phyloP scores from a whole-genome alignment of 345 rosid genomes.

The Eucalyptus sp. region DNA sequence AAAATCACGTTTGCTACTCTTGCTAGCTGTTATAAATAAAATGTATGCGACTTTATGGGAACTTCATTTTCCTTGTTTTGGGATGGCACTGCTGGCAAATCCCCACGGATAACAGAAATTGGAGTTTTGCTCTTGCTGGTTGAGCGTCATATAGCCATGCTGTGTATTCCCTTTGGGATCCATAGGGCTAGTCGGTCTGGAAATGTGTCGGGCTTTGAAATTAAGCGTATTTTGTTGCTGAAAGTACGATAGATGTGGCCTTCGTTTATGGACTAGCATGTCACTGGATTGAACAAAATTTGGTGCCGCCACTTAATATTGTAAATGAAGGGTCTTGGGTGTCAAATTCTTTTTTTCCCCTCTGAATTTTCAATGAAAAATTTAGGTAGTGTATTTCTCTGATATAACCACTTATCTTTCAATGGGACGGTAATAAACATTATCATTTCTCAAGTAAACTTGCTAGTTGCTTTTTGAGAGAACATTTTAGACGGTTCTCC shows the following conservation, averaged over 20 bases:
- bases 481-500: neutral
- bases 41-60: neutral
- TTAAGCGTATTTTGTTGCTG: neutral
- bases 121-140: neutral
- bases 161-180: neutral
- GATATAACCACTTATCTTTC: neutral
- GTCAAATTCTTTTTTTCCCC: neutral
- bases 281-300: neutral
- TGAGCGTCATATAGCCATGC: neutral
- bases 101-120: neutral
- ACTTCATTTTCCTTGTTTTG: neutral
- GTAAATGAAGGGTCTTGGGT: neutral
- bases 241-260: neutral
- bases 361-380: neutral
- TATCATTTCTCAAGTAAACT: neutral
- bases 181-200: neutral
- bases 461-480: neutral
- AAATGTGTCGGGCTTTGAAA: neutral
- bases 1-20: neutral
- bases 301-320: neutral
- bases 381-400: neutral
- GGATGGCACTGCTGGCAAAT: neutral
- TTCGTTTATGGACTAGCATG: neutral
- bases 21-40: neutral
- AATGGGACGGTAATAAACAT: neutral